Conservation (phyloP, 306 rosid genomes). For the Prinsepia uniflora region DNA sequence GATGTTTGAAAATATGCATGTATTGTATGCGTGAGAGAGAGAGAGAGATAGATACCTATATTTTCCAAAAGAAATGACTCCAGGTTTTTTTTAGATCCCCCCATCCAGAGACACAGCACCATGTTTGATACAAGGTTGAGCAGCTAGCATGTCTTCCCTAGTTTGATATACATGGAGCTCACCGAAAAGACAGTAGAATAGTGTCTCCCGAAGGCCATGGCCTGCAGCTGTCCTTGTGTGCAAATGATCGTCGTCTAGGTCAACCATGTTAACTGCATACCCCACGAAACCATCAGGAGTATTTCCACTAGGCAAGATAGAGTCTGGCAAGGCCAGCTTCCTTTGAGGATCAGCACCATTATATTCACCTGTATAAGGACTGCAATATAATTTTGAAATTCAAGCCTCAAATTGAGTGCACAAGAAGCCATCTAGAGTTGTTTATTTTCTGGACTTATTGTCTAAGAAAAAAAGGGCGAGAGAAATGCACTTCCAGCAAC, state of each 20-base stretch:
- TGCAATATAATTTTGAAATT: slow-evolving; percentile 17
- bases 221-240: slow-evolving; percentile 37
- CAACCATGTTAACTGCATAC: slow-evolving; percentile 63
- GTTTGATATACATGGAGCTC: slow-evolving; percentile 57
- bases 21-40: background rate
- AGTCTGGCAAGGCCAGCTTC: slow-evolving; percentile 42
- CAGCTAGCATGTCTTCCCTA: slow-evolving; percentile 45
- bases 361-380: slow-evolving; percentile 35
- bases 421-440: background rate
- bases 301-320: slow-evolving; percentile 29
- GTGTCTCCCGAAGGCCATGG: slow-evolving; percentile 54
- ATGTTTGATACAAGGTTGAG: slow-evolving; percentile 41
- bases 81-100: slow-evolving; percentile 47
- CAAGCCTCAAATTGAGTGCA: background rate
- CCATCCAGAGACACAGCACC: slow-evolving; percentile 74
- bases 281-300: slow-evolving; percentile 51
- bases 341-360: slow-evolving; percentile 38
- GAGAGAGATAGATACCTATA: slow-evolving; percentile 32
- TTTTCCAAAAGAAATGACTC: slow-evolving; percentile 41
- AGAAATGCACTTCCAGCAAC: background rate
- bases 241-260: slow-evolving; percentile 33
- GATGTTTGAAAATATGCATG: too few relatives aligned
- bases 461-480: background rate
- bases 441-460: background rate
- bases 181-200: slow-evolving; percentile 45